These are phyloP conservation scores for Pittosporum tobira DNA, from an alignment of 129 eudicot genomes.

Conservation along the genomic window DNA sequence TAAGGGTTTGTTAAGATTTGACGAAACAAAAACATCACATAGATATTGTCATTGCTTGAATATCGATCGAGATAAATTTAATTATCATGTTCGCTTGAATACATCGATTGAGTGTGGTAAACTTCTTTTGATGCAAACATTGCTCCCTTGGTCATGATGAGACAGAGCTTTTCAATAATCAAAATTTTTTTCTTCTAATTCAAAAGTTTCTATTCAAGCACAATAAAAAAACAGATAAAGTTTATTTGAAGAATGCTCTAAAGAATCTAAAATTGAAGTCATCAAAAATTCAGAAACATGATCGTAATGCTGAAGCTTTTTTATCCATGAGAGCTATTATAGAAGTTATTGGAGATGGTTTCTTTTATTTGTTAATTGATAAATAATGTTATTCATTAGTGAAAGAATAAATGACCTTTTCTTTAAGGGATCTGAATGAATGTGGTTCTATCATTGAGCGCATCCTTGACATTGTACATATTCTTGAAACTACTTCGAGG, in stretches of 20 bases:
- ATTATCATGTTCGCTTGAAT: not conserved
- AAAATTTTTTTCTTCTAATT: no score
- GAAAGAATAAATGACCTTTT: no score
- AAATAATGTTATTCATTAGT: no score
- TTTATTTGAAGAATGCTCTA: not conserved
- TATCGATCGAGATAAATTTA: not conserved
- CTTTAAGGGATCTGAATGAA: no score
- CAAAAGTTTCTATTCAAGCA: not conserved
- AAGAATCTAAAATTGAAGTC: not conserved
- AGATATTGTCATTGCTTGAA: no score
- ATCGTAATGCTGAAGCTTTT: no score
- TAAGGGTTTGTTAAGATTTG: not conserved
- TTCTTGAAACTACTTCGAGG: no score
- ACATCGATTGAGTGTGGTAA: not conserved
- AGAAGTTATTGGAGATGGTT: no score
- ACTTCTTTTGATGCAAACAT: not conserved
- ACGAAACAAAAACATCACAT: not conserved
- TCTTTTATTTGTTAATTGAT: no score
- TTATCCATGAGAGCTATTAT: no score
- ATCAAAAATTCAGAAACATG: not conserved
- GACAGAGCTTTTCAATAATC: not conserved
- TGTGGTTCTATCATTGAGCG: no score
- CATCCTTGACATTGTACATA: no score
- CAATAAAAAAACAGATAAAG: not conserved
- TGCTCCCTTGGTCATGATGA: not conserved